Conservation (phyloP, 768 basidiomycete species). For the Russula sp. region DNA sequence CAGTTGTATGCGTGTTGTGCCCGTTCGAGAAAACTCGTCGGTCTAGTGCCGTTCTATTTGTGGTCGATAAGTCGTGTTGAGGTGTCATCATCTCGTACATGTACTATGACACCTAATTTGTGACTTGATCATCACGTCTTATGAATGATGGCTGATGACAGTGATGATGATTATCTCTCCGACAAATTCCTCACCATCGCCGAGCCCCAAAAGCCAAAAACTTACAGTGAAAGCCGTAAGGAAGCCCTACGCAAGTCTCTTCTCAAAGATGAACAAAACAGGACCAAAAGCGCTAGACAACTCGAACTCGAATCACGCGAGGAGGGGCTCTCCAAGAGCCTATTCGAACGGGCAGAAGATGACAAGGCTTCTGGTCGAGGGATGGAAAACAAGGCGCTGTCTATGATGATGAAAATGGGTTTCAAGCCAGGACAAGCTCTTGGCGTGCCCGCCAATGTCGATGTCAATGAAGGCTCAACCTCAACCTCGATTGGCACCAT, state of each 20-base stretch:
- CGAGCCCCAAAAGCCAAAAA: constrained; percentile 46
- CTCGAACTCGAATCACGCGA: constrained; percentile 71
- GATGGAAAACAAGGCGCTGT: constrained; percentile 69
- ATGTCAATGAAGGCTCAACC: not conserved
- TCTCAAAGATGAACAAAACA: constrained; percentile 65
- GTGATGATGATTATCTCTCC: constrained; percentile 85
- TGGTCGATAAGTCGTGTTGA: constrained; percentile 17
- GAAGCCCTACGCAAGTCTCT: constrained; percentile 57
- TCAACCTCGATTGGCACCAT: not conserved
- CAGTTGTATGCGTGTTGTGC: constrained; percentile 24
- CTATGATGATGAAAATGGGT: constrained; percentile 94
- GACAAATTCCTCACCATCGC: constrained; percentile 72
- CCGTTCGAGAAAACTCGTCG: constrained; percentile 23
- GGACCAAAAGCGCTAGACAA: constrained; percentile 60
- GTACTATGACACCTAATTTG: constrained; percentile 20
- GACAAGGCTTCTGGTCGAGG: constrained; percentile 49
- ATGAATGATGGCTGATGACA: constrained; percentile 64
- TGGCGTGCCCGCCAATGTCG: constrained; percentile 44
- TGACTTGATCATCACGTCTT: constrained; percentile 24
- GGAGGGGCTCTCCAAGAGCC: constrained; percentile 74
- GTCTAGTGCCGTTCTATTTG: constrained; percentile 22
- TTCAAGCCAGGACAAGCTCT: constrained; percentile 82
- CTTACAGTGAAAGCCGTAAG: constrained; percentile 70
- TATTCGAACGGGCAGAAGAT: constrained; percentile 75
- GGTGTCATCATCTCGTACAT: constrained; percentile 24